Evolutionary conservation across 495 filamentous ascomycete genomes (phyloP), one percentile per base, ranked within the genome.

Genomic region (Bathelium albidoporum): DNA sequence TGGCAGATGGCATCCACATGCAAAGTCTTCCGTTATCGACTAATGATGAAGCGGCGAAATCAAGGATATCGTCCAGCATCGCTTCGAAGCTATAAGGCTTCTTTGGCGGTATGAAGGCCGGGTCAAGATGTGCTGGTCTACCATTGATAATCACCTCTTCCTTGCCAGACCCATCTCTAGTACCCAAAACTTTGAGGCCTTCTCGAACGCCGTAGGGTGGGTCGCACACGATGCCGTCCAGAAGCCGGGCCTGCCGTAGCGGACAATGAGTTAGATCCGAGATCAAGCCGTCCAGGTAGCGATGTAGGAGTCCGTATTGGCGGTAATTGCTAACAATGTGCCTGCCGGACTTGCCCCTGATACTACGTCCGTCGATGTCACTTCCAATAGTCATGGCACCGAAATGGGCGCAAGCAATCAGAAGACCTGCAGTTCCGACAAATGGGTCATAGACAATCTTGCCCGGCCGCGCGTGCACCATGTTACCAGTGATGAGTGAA

Each of bases 151-250:
- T 77, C 2, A 89, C 80, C 62, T 82, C 82, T 65, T 83, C 79
- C 61, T 79, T 80, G 0, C 78, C 75, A 39, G 79, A 78, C 60
- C 84, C 78, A 70, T 91, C 85, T 66, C 85, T 83, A 29, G 80
- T 83, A 1, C 94, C 94, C 18, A 99, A 76, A 2, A 97, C 91
- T 69, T 87, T 87, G 59, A 97, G 75, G 0, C 94, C 94, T 69
- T 99, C 94, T 12, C 94, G 83, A 18, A 99, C 90, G n/a, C 94
- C 94, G 71, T 99, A 99, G 0, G 94, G 94, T 18, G 94, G 94
- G 74, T 99, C 94, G 66, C 94, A 97, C n/a, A 97, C 75, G 64
- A 99, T 93, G 1, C 87, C 91, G 75, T 99, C 91, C 41, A 97
- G 83, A 59, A 88, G 80, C 31, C 69, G 68, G 7, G 59, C 45